Conservation (phyloP, 805 yeast genomes). For the Candida insectorum region DNA sequence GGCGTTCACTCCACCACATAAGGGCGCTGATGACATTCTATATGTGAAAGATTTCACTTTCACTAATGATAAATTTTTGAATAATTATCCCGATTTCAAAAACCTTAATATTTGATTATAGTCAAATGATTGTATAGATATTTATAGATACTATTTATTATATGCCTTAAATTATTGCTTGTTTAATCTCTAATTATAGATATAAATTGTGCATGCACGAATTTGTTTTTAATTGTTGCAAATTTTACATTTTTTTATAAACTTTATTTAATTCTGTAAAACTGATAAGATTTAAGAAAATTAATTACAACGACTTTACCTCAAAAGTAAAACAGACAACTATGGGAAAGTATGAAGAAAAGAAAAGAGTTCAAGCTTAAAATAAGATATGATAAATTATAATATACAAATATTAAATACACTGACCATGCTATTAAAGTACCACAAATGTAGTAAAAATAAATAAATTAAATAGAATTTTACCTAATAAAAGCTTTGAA, state of each 20-base stretch:
- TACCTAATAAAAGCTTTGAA: conserved; percentile 3
- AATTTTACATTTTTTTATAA: no score
- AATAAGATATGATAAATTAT: no score
- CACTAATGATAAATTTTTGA: conserved; percentile 36
- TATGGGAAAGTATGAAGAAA: not conserved
- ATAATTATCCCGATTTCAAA: conserved; percentile 7
- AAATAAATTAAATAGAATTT: conserved; percentile 6
- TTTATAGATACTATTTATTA: conserved; percentile 2
- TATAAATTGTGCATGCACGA: conserved; percentile 6
- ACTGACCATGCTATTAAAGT: conserved; percentile 2
- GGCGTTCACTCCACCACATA: conserved; percentile 32
- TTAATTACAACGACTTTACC: no score
- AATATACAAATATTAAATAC: no score
- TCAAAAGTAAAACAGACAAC: not conserved
- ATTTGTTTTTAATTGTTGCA: not conserved
- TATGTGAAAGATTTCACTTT: conserved; percentile 41
- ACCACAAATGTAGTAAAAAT: conserved; percentile 9
- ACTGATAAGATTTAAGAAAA: no score
- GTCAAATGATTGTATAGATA: conserved; percentile 3
- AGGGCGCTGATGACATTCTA: conserved; percentile 26
- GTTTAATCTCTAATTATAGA: no score
- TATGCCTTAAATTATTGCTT: no score
- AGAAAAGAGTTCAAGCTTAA: no score
- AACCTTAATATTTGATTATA: conserved; percentile 1
- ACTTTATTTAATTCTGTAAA: no score